These are phyloP conservation scores for Amanita rubescens DNA, from an alignment of 768 basidiomycete genomes.

Conservation along the genomic window DNA sequence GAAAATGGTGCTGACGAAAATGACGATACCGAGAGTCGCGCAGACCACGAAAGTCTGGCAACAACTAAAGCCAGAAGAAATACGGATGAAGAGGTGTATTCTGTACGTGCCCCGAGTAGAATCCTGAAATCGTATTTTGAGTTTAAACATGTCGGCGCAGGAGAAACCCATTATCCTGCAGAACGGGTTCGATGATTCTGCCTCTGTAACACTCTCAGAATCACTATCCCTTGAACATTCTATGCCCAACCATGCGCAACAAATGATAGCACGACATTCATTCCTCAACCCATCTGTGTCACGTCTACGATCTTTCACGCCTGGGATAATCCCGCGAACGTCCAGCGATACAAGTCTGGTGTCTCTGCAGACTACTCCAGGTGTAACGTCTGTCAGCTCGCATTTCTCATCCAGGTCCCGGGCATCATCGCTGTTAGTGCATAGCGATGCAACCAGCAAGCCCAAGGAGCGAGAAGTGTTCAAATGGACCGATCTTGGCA, in stretches of 20 bases:
- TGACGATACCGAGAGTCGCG: neutral
- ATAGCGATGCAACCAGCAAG: constrained; percentile 18
- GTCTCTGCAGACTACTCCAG: constrained; percentile 37
- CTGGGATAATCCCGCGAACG: constrained; percentile 25
- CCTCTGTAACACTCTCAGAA: constrained; percentile 13
- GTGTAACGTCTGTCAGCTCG: constrained; percentile 34
- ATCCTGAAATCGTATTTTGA: neutral
- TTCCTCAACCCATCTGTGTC: constrained; percentile 73
- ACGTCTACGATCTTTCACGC: constrained; percentile 65
- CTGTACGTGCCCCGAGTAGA: neutral
- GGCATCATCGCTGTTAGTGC: constrained; percentile 47
- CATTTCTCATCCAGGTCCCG: constrained; percentile 68
- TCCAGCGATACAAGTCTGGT: constrained; percentile 36
- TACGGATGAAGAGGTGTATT: neutral
- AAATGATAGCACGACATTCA: constrained; percentile 35
- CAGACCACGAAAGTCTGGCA: neutral
- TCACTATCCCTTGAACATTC: constrained; percentile 14
- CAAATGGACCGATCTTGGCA: constrained; percentile 65
- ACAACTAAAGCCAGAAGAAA: neutral
- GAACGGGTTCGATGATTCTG: constrained; percentile 5
- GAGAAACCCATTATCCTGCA: neutral
- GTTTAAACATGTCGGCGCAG: neutral
- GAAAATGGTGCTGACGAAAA: constrained; percentile 37
- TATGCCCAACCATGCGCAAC: constrained; percentile 5
- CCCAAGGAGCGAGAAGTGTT: constrained; percentile 49